Evolutionary conservation across 345 rosid genomes (phyloP), one percentile per base, ranked within the genome.

Genomic region (Hirschfeldia incana): DNA sequence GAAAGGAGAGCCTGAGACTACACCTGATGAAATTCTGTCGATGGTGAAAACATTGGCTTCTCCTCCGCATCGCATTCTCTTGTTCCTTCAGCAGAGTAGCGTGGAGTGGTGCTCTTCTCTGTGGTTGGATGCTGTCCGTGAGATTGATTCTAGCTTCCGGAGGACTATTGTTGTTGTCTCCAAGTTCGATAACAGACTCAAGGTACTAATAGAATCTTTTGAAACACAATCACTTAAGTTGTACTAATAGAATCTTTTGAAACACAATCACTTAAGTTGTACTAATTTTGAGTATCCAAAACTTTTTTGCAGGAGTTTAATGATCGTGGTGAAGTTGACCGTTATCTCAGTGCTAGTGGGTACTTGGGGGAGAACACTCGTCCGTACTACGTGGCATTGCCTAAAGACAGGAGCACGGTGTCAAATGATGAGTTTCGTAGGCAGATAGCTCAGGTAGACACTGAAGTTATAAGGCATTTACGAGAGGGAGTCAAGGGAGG

Each of bases 41-140:
- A 95, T 95, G 99, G 98, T 95, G 55, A 95, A 93, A 82, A 86
- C 93, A 26, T 65, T 95, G 71, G 96, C 99, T 73, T 86, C 92
- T 81, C 99, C 99, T 84, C 98, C 98, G 34, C 96, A 95, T 84
- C 92, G 97, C 15, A 88, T 95, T 77, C 86, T 95, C 57, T 59
- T 95, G 83, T 95, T 95, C 78, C 94, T 93, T 74, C 98, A 95
- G 81, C 99, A 95, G 81, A 95, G 98, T 70, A 91, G 99, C 74
- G 99, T 95, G 33, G 99, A 93, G 21, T 95, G 98, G 99, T 95
- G 99, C 67, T 95, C 98, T 8, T 95, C 99, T 0, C 77, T 95
- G 84, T 95, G 99, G 99, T 79, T 95, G 76, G 99, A 95, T 85
- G 82, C 90, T 6, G 83, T 95, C 77, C 92, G 92, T 30, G 98